A percentile compares a stretch with the other conserved stretches of the same genome.
Evolutionary conservation across 1,139 yeast species (phyloP).

Genomic region (Hemisphaericaspora xylanilytica): DNA sequence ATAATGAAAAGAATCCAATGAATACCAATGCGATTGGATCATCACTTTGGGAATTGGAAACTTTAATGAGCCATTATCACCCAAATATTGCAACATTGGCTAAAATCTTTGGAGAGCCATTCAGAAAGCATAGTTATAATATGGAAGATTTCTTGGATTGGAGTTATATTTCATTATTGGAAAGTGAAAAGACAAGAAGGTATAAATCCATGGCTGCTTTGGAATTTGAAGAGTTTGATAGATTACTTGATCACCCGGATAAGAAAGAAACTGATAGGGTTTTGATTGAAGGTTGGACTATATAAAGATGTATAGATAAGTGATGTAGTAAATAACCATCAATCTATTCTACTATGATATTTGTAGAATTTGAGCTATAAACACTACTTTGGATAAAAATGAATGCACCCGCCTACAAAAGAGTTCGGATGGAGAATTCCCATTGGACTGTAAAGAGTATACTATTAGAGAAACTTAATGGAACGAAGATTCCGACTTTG

Average conservation of each 20-base stretch:
- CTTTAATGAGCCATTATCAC: conserved; percentile 84
- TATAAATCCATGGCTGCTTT: conserved; percentile 72
- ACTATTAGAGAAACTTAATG: no score
- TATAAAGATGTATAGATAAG: conserved; percentile 8
- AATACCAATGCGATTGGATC: conserved; percentile 77
- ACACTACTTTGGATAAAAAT: no score
- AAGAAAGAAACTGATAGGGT: conserved; percentile 6
- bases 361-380: no score
- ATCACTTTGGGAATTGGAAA: conserved; percentile 88
- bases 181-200: conserved; percentile 69
- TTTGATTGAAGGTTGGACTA: conserved; percentile 29
- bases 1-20: conserved; percentile 67
- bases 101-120: conserved; percentile 83
- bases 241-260: conserved; percentile 29
- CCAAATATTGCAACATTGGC: conserved; percentile 95
- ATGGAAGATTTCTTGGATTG: conserved; percentile 95
- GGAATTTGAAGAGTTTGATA: conserved; percentile 66
- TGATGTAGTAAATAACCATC: background rate
- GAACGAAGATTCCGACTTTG: no score
- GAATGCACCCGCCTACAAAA: no score
- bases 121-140: conserved; percentile 80
- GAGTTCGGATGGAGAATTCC: no score
- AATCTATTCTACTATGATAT: no score
- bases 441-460: no score
- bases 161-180: conserved; percentile 72